Evolutionary conservation across 176 grass and related monocot species (phyloP), one percentile per base, ranked within the genome.

Genomic region (Tillandsia fasciculata): DNA sequence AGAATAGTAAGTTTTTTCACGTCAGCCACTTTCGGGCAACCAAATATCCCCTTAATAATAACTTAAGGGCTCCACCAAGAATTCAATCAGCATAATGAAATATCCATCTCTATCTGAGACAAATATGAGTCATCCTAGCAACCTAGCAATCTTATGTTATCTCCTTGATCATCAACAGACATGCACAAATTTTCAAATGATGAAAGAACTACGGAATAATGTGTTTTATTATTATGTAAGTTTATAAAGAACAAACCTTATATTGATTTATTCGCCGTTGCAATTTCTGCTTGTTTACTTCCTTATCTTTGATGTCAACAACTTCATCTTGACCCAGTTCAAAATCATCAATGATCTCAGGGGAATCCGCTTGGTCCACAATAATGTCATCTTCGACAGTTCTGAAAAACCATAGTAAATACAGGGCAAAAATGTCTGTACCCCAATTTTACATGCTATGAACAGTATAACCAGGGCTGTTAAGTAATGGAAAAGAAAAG

Each of bases 341-440:
- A 73, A 93, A 79, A 83, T 99, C 94, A 86, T 99, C 84, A 2
- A 88, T 63, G 54, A 99, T 83, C 63, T 90, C 87, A 28, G 89
- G 84, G 53, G 85, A 82, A 82, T 99, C 95, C 54, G 71, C 80
- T 88, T 93, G 90, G 69, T 90, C 87, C 28, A 93, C 78, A 53
- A 88, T 79, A 79, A 99, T 90, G 66, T 90, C 87, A 80, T 88
- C 90, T 90, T 93, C 95, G 65, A 88, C 80, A 78, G 90, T 90
- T 53, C 95, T 99, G 80, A 64, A 77, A 85, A 82, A 81, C 76
- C 47, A 68, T 49, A 79, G 50, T 47, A 58, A 74, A 48, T 0
- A 87, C 18, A 72, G 11, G 51, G 33, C 49, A 14, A 24, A 53
- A 8, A 71, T 53, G 22, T 13, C 67, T 66, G 24, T 77, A 12